phyloP scores from a whole-genome alignment of 1,284 basidiomycete species.

The Pascua guehoae region DNA sequence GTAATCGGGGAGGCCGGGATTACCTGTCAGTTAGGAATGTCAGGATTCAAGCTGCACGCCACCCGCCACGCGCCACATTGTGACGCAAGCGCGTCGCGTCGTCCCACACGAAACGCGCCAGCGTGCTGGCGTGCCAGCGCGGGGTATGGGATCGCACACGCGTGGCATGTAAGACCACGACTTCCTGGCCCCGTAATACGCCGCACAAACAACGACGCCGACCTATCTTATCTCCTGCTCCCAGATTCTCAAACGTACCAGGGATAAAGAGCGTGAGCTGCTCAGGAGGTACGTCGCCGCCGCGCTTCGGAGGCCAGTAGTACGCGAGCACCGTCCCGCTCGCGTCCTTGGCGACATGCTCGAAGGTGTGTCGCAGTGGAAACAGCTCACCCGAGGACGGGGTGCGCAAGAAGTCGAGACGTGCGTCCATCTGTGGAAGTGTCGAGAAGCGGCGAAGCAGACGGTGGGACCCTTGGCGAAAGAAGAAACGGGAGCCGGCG shows the following conservation, averaged over 20 bases:
- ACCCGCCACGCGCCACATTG: too few relatives aligned
- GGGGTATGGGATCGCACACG: too few relatives aligned
- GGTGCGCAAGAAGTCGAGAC: slow-evolving; percentile 16
- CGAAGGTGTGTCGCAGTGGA: slow-evolving; percentile 3
- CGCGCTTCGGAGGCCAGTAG: slow-evolving; percentile 35
- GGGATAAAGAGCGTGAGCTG: slow-evolving; percentile 37
- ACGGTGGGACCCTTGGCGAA: not conserved
- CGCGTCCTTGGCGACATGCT: slow-evolving; percentile 1
- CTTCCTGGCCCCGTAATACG: not conserved
- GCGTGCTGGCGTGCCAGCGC: too few relatives aligned
- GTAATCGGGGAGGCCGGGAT: slow-evolving; percentile 47
- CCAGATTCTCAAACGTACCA: slow-evolving; percentile 19
- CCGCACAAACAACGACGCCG: not conserved
- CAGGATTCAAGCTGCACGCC: not conserved
- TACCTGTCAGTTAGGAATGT: slow-evolving; percentile 29
- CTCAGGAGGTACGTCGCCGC: slow-evolving; percentile 17
- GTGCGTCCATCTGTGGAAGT: slow-evolving; percentile 17
- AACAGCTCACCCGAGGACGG: not conserved
- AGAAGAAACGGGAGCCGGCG: not conserved
- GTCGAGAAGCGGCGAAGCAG: not conserved
- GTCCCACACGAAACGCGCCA: too few relatives aligned
- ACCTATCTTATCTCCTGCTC: too few relatives aligned
- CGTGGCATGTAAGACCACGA: not conserved
- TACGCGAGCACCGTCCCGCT: slow-evolving; percentile 19
- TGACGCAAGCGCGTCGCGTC: too few relatives aligned